Conservation (phyloP, 2,329 filamentous ascomycete species). For the Zymoseptoria brevis region DNA sequence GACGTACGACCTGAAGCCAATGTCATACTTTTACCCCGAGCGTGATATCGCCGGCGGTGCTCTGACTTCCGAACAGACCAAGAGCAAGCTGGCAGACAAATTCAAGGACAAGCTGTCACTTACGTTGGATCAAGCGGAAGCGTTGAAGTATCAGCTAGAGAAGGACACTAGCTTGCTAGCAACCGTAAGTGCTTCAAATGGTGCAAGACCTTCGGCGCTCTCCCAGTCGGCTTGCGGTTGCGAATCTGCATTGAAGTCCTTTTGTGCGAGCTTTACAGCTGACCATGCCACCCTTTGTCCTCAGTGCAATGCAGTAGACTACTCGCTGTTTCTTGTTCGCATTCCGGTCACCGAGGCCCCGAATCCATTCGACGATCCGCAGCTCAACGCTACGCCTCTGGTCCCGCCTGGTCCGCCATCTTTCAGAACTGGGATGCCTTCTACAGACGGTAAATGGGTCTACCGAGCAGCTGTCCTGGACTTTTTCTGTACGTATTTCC, state of each 20-base stretch:
- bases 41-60: conserved; percentile 59
- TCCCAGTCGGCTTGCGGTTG: no score
- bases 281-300: conserved; percentile 21
- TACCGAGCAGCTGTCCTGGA: conserved; percentile 63
- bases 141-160: conserved; percentile 49
- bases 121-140: conserved; percentile 45
- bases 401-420: conserved; percentile 24
- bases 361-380: conserved; percentile 2
- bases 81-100: conserved; percentile 57
- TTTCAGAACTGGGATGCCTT: conserved; percentile 57
- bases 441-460: conserved; percentile 56
- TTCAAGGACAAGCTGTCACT: conserved; percentile 60
- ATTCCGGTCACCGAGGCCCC: conserved; percentile 32
- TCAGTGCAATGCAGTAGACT: conserved; percentile 61
- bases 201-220: no score
- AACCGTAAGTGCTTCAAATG: not conserved
- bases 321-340: conserved; percentile 64
- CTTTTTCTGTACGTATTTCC: conserved; percentile 47
- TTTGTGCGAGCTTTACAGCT: no score
- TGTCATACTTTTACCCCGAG: conserved; percentile 68
- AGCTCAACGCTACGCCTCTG: conserved; percentile 18
- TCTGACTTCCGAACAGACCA: conserved; percentile 57
- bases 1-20: conserved; percentile 66
- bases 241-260: no score
- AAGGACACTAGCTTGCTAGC: conserved; percentile 55